These are phyloP conservation scores for Pleurotus tuber-regium DNA, from an alignment of 768 basidiomycete species.

Conservation along the genomic window DNA sequence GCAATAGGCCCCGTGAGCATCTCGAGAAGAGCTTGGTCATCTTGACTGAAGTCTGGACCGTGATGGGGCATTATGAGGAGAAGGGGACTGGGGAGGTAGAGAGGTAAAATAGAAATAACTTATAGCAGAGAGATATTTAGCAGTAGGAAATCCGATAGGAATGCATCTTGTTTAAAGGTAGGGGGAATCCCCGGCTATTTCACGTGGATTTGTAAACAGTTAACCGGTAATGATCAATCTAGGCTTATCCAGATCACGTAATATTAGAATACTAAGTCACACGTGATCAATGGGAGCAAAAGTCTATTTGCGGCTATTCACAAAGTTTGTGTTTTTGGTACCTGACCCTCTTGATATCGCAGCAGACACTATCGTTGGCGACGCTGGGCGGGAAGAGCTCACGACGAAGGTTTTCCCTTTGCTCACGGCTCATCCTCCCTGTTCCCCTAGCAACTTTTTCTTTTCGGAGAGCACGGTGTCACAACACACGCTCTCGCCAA, in stretches of 20 bases:
- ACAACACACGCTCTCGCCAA: background rate
- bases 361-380: background rate
- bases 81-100: constrained; percentile 7
- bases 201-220: constrained; percentile 7
- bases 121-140: background rate
- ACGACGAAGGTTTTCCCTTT: background rate
- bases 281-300: too few species aligned
- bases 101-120: background rate
- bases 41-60: constrained; percentile 21
- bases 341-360: background rate
- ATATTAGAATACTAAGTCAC: too few species aligned
- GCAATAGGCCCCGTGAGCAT: constrained; percentile 56
- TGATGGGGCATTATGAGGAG: constrained; percentile 16
- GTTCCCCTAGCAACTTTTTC: too few species aligned
- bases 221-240: background rate
- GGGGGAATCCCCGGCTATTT: constrained; percentile 6
- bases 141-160: constrained; percentile 1
- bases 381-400: constrained; percentile 6
- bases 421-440: background rate
- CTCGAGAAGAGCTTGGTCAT: constrained; percentile 67
- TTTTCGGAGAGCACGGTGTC: too few species aligned
- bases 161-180: background rate
- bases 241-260: background rate
- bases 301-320: too few species aligned
- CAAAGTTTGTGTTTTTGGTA: too few species aligned